Evolutionary conservation across 208 protist genomes (phyloP).

Genomic region (Borovskyia barvae): DNA sequence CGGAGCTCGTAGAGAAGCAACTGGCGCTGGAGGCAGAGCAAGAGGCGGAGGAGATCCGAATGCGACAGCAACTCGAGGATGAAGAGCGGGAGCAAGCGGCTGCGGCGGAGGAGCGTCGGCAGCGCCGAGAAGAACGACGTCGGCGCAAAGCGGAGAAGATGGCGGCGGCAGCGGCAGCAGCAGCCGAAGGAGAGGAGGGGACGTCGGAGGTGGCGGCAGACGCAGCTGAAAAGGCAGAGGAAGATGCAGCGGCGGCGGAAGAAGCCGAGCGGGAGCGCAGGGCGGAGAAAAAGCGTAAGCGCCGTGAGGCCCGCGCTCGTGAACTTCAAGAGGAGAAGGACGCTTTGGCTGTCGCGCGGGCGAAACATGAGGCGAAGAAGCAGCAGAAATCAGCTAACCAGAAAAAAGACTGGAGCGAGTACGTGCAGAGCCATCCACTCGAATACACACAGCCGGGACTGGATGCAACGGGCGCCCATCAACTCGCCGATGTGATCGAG

Average conservation of each 20-base stretch:
- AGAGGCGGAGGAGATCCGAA: conserved; percentile 30
- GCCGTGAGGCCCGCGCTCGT: conserved; percentile 50
- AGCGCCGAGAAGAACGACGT: conserved; percentile 35
- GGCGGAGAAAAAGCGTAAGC: conserved; percentile 45
- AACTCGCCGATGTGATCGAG: conserved; percentile 35
- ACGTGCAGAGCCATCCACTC: conserved; percentile 71
- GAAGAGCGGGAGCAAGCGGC: conserved; percentile 39
- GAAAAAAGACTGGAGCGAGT: conserved; percentile 76
- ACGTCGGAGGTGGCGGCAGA: conserved; percentile 27
- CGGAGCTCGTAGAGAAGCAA: conserved; percentile 42
- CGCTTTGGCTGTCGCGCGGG: conserved; percentile 45
- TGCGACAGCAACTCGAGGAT: conserved; percentile 33
- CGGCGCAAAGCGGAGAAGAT: conserved; percentile 32
- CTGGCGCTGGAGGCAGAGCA: conserved; percentile 31
- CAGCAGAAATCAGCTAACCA: conserved; percentile 33
- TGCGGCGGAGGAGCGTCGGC: conserved; percentile 33
- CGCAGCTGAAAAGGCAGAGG: conserved; percentile 39
- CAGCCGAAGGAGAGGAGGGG: conserved; percentile 21
- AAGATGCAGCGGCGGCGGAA: conserved; percentile 25
- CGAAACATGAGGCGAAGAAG: conserved; percentile 32
- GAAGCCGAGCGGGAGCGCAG: conserved; percentile 39
- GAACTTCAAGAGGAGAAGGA: conserved; percentile 70
- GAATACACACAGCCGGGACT: conserved; percentile 34
- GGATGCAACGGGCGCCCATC: not conserved
- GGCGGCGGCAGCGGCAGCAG: conserved; percentile 22